phyloP scores from a whole-genome alignment of 2,329 filamentous ascomycete species.

The Cladophialophora yegresii region DNA sequence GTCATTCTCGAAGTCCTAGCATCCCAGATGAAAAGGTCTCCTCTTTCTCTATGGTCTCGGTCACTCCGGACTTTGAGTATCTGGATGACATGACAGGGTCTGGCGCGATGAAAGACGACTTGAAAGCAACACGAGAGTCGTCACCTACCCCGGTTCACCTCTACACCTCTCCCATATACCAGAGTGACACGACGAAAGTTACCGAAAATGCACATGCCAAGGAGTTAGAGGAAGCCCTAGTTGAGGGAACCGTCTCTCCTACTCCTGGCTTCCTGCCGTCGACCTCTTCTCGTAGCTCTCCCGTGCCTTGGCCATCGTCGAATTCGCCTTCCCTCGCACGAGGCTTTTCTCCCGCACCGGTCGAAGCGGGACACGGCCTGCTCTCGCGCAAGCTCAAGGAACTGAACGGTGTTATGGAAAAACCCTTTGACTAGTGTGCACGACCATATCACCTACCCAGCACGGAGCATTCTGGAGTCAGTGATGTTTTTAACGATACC shows the following conservation, averaged over 20 bases:
- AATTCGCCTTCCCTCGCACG: constrained; percentile 14
- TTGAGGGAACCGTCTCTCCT: constrained; percentile 19
- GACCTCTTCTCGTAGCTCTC: constrained; percentile 32
- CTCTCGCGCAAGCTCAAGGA: constrained; percentile 34
- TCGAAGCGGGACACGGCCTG: constrained; percentile 32
- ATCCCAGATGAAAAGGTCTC: constrained; percentile 60
- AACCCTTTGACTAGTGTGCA: constrained; percentile 1
- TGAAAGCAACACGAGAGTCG: not conserved
- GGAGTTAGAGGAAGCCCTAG: not conserved
- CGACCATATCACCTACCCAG: not conserved
- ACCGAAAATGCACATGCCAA: not conserved
- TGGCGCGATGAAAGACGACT: not conserved
- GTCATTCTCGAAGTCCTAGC: constrained; percentile 61
- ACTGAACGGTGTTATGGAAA: constrained; percentile 20
- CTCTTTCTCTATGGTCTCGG: constrained; percentile 42
- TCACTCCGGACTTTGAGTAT: constrained; percentile 20
- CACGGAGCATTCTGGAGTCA: not conserved
- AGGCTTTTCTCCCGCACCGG: constrained; percentile 28
- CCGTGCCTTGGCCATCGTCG: constrained; percentile 28
- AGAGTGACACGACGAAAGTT: not conserved
- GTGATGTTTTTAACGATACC: not conserved
- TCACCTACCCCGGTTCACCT: constrained; percentile 4
- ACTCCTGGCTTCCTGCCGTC: constrained; percentile 33
- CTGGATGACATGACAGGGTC: constrained; percentile 18
- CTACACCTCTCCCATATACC: not conserved